Conservation (phyloP, 331 rosid genomes). For the Malus hybrid region DNA sequence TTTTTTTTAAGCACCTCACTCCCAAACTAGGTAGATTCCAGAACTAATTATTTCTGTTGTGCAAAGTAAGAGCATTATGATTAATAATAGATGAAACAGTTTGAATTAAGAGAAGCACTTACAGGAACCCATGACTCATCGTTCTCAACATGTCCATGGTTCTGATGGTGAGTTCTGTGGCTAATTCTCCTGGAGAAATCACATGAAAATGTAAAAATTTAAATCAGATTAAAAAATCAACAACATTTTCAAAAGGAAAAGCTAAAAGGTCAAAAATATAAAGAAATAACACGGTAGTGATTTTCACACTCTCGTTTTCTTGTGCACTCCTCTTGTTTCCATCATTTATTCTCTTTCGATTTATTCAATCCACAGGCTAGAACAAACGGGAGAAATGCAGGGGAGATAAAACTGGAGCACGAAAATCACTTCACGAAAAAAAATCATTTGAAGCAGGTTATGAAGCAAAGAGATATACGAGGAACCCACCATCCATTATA, state of each 20-base stretch:
- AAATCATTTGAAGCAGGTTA: not conserved
- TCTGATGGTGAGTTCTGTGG: conserved; percentile 94
- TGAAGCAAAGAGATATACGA: not conserved
- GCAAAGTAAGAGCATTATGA: not conserved
- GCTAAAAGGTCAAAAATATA: not conserved
- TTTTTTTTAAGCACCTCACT: too few species aligned
- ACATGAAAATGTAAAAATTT: not conserved
- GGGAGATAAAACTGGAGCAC: not conserved
- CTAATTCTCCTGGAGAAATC: conserved; percentile 72
- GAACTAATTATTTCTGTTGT: not conserved
- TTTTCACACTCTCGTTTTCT: not conserved
- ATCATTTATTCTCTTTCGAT: too few species aligned
- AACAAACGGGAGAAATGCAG: not conserved
- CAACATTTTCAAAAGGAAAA: not conserved
- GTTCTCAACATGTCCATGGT: conserved; percentile 93
- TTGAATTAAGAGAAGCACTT: conserved; percentile 3
- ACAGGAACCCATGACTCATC: conserved; percentile 99
- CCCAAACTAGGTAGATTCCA: not conserved
- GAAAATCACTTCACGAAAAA: not conserved
- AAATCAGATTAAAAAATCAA: not conserved
- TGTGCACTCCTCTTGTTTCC: not conserved
- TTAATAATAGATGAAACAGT: not conserved
- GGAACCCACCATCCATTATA: conserved; percentile 27
- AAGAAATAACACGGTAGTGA: not conserved
- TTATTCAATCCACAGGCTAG: not conserved